Evolutionary conservation across 805 yeast genomes (phyloP).

Genomic region (Brettanomyces sp.): DNA sequence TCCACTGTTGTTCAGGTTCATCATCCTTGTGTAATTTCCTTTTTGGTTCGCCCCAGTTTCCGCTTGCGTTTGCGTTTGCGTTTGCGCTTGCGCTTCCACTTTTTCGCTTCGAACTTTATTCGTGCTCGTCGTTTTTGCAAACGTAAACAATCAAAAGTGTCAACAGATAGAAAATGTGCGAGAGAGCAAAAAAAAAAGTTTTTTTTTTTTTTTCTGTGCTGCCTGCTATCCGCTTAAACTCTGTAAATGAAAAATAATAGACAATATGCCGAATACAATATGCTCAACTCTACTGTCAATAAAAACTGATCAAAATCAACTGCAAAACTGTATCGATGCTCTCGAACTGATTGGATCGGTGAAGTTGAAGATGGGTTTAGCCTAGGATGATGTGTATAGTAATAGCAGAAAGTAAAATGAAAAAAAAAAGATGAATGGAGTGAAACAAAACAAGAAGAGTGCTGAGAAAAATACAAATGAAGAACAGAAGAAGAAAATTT

Average conservation of each 20-base stretch:
- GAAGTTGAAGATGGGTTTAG: background rate
- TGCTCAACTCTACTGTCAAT: background rate
- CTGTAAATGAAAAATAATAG: background rate
- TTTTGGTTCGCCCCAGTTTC: no score
- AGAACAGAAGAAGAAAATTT: background rate
- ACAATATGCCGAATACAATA: no score
- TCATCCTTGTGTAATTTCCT: background rate
- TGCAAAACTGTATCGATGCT: background rate
- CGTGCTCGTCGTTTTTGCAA: no score
- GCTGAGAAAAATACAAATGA: constrained; percentile 24
- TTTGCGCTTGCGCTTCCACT: no score
- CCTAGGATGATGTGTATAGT: background rate
- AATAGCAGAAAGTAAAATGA: background rate
- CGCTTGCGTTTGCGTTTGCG: no score
- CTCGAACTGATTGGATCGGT: background rate
- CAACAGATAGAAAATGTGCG: no score
- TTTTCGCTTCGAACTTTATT: no score
- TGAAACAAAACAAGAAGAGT: constrained; percentile 34
- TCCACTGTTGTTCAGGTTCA: background rate
- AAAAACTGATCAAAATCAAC: background rate
- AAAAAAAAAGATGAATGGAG: constrained; percentile 21
- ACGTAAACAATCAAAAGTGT: no score
- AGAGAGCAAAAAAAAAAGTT: no score
- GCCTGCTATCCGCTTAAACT: background rate
- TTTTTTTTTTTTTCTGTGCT: no score